A percentile compares a stretch with the other conserved stretches of the same genome.
Evolutionary conservation across 257 asterid genomes (phyloP).

Genomic region (Solanum boliviense): DNA sequence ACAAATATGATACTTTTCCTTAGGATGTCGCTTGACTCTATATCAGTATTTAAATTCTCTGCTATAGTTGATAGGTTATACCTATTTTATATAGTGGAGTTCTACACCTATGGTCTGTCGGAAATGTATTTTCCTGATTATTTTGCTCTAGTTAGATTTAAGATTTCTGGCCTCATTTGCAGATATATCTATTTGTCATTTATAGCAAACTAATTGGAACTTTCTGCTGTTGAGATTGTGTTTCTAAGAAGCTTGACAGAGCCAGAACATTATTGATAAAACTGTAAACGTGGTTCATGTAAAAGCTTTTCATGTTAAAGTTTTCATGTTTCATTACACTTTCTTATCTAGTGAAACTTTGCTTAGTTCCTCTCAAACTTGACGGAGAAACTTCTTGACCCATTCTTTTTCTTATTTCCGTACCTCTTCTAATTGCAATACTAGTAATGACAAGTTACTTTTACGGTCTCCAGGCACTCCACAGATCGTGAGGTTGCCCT

Average conservation of each 20-base stretch:
- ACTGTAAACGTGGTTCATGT: background rate
- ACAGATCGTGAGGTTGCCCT: slow-evolving; percentile 44
- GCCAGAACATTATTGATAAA: background rate
- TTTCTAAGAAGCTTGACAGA: background rate
- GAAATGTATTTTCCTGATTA: background rate
- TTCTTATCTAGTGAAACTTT: background rate
- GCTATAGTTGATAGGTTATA: background rate
- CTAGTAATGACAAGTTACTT: background rate
- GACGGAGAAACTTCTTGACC: background rate
- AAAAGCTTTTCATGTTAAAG: background rate
- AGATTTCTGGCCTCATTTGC: background rate
- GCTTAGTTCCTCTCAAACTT: background rate
- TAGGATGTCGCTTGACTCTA: background rate
- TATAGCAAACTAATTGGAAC: background rate
- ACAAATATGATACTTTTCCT: background rate
- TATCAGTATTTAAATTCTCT: background rate
- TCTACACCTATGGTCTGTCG: background rate
- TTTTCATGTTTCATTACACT: background rate
- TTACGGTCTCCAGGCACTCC: slow-evolving; percentile 20
- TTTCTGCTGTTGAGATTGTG: background rate
- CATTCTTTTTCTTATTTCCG: background rate
- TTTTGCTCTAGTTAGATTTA: background rate
- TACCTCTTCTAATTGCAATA: background rate
- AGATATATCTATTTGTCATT: background rate
- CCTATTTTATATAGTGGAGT: background rate